Evolutionary conservation across 2,329 filamentous ascomycete genomes (phyloP).

Genomic region (Colletotrichum theobromicola): DNA sequence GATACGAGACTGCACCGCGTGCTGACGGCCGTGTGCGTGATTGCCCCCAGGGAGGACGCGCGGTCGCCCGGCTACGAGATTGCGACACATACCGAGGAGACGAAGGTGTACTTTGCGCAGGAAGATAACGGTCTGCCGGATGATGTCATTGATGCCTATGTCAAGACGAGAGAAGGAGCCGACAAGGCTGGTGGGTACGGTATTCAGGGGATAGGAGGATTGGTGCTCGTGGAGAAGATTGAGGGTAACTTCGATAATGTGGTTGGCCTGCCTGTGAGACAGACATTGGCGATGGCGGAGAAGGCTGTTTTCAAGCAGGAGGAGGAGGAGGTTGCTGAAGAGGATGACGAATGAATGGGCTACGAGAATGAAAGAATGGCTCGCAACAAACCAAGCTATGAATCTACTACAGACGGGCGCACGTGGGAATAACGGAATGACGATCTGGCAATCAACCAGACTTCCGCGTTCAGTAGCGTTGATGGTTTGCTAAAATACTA

Average conservation of each 20-base stretch:
- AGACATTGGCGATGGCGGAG: slow-evolving; percentile 82
- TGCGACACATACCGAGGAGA: slow-evolving; percentile 86
- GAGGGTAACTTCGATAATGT: slow-evolving; percentile 95
- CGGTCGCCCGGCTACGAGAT: slow-evolving; percentile 85
- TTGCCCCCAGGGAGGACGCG: slow-evolving; percentile 82
- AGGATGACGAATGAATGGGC: slow-evolving; percentile 46
- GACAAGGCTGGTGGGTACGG: slow-evolving; percentile 98
- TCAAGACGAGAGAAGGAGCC: slow-evolving; percentile 85
- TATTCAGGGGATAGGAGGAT: slow-evolving; percentile 85
- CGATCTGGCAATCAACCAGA: neutral
- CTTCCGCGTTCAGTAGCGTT: neutral
- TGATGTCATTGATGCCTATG: slow-evolving; percentile 81
- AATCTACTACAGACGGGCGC: neutral
- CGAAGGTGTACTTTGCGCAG: slow-evolving; percentile 83
- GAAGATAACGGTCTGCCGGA: slow-evolving; percentile 66
- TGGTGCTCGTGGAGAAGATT: slow-evolving; percentile 87
- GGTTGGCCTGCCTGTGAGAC: slow-evolving; percentile 83
- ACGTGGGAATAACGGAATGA: neutral
- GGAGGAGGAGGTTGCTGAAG: slow-evolving; percentile 60
- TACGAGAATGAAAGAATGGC: neutral
- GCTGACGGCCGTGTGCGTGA: slow-evolving; percentile 82
- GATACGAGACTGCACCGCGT: slow-evolving; percentile 82
- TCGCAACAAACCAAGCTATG: neutral
- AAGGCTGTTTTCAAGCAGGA: slow-evolving; percentile 81
- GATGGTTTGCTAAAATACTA: neutral